These are phyloP conservation scores for Diplodia scrobiculata DNA, from an alignment of 2,329 filamentous ascomycete genomes.

Conservation along the genomic window DNA sequence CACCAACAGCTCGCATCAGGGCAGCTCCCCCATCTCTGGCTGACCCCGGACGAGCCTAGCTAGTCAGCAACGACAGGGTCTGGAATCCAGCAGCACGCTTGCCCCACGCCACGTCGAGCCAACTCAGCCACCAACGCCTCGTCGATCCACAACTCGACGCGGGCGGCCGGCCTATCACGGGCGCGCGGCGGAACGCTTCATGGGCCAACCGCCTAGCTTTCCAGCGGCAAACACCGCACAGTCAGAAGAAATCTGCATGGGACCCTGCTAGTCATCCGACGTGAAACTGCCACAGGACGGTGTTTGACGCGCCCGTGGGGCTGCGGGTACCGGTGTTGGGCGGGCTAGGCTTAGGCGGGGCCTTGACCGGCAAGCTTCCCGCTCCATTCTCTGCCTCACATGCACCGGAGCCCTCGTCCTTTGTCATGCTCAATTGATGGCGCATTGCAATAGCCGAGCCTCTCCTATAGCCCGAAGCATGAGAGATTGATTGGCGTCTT, in stretches of 20 bases:
- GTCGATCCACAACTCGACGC: not conserved
- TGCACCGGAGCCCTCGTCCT: not conserved
- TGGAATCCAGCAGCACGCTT: slow-evolving; percentile 4
- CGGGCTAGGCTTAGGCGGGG: not conserved
- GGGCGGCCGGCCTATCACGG: not conserved
- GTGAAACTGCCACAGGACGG: not conserved
- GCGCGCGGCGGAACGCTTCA: not conserved
- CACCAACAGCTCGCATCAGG: not conserved
- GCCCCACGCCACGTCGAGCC: slow-evolving; percentile 16
- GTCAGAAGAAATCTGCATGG: not conserved
- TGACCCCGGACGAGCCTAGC: not conserved
- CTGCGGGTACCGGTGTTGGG: not conserved
- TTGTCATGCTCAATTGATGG: not conserved
- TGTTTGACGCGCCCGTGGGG: not conserved
- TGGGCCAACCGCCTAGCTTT: not conserved
- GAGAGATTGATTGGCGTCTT: too few species aligned
- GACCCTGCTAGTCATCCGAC: not conserved
- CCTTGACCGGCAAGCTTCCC: not conserved
- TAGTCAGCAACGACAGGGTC: not conserved
- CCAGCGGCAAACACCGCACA: not conserved
- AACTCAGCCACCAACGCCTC: slow-evolving; percentile 1
- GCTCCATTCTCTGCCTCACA: not conserved
- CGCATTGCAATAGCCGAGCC: too few species aligned
- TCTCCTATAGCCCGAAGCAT: too few species aligned
- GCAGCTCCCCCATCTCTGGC: not conserved